These are phyloP conservation scores for Cupressus sempervirens DNA, from an alignment of 75 land plant genomes.

Conservation along the genomic window DNA sequence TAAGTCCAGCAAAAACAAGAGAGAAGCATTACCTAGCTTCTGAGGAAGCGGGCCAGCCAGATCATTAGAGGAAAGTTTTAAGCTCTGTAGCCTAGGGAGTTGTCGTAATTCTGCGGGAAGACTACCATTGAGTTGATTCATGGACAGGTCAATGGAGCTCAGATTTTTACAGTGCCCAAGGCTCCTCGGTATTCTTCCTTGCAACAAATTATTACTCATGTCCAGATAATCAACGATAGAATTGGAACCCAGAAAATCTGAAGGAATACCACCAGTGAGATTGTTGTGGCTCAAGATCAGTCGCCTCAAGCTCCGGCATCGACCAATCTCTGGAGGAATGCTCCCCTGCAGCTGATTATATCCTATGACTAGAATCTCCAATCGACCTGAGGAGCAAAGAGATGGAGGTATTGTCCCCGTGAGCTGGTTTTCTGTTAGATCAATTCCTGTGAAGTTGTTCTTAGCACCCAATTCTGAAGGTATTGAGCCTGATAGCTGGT, in stretches of 20 bases:
- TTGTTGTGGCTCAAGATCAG: slow-evolving; percentile 43
- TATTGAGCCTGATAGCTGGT: slow-evolving; percentile 52
- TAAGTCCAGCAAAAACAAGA: slow-evolving; percentile 36
- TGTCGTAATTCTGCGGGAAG: slow-evolving; percentile 46
- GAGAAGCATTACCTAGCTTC: slow-evolving; percentile 33
- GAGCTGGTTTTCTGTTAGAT: slow-evolving; percentile 48
- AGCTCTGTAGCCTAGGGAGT: slow-evolving; percentile 21
- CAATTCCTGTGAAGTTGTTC: slow-evolving; percentile 38
- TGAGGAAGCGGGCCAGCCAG: slow-evolving; percentile 56
- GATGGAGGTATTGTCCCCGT: slow-evolving; percentile 49
- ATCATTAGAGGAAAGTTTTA: slow-evolving; percentile 47
- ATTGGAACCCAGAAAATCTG: slow-evolving; percentile 13
- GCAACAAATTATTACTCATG: slow-evolving; percentile 39
- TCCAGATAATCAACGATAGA: slow-evolving; percentile 21
- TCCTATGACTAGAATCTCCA: slow-evolving; percentile 31
- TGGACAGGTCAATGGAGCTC: slow-evolving; percentile 46
- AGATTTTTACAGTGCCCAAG: slow-evolving; percentile 41
- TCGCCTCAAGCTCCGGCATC: slow-evolving; percentile 31
- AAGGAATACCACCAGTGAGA: slow-evolving; percentile 49
- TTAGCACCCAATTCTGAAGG: slow-evolving; percentile 47
- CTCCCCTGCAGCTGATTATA: slow-evolving; percentile 38
- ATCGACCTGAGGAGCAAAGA: slow-evolving; percentile 27
- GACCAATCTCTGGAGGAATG: slow-evolving; percentile 41
- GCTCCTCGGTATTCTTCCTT: slow-evolving; percentile 51
- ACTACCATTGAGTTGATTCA: slow-evolving; percentile 42